Conservation (phyloP, 352 stramenopile genomes). For the Globisporangium radiosum region DNA sequence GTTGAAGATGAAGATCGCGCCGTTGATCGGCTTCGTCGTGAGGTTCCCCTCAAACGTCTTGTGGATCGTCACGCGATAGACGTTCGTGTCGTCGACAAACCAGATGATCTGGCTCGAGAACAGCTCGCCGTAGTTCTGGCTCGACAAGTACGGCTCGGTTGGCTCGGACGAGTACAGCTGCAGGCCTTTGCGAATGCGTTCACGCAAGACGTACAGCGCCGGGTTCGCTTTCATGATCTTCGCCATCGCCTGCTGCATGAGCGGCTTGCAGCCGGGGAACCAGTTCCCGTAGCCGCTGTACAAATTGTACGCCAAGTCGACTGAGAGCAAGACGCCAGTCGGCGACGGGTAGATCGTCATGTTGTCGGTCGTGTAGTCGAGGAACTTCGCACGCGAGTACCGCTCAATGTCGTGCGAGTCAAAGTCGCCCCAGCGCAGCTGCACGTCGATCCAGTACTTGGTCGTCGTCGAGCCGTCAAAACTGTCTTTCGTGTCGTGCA, state of each 20-base stretch:
- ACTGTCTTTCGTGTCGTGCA: slow-evolving; percentile 95
- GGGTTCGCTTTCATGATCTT: slow-evolving; percentile 99
- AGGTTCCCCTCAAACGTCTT: slow-evolving; percentile 99
- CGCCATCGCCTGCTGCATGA: slow-evolving; percentile 99
- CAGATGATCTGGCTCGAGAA: slow-evolving; percentile 99
- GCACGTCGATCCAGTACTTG: slow-evolving; percentile 99
- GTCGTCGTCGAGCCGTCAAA: slow-evolving; percentile 93
- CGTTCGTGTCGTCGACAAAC: slow-evolving; percentile 99
- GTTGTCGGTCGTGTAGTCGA: slow-evolving; percentile 99
- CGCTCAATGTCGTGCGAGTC: slow-evolving; percentile 99
- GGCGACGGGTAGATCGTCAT: slow-evolving; percentile 99
- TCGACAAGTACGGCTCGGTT: slow-evolving; percentile 99
- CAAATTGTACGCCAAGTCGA: slow-evolving; percentile 99
- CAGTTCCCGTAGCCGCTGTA: slow-evolving; percentile 99
- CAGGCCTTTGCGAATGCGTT: slow-evolving; percentile 99
- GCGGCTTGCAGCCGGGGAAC: slow-evolving; percentile 98
- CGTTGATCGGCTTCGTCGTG: slow-evolving; percentile 99
- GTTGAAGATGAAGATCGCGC: slow-evolving; percentile 99
- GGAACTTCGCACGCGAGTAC: slow-evolving; percentile 98
- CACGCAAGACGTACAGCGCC: slow-evolving; percentile 98
- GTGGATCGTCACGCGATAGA: slow-evolving; percentile 99
- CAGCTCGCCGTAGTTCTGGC: slow-evolving; percentile 99
- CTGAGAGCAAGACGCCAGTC: slow-evolving; percentile 95
- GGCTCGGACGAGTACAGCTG: slow-evolving; percentile 99
- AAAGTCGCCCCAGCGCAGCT: slow-evolving; percentile 99